Evolutionary conservation across 306 rosid genomes (phyloP).

Genomic region (Vicia faba): DNA sequence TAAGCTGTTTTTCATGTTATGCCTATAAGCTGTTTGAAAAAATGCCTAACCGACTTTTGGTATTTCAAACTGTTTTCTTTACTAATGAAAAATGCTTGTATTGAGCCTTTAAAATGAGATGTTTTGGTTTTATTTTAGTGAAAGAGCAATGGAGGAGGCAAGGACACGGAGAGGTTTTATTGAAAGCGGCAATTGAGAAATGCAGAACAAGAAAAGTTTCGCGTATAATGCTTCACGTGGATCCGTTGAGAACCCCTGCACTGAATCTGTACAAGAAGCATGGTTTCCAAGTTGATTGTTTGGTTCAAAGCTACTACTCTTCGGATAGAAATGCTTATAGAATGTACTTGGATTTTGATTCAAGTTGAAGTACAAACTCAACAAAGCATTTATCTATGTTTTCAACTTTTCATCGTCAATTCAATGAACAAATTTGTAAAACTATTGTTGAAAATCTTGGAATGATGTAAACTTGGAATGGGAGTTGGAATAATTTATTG

Average conservation of each 20-base stretch:
- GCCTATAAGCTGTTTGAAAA: conserved; percentile 57
- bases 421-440: conserved; percentile 1
- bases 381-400: neutral
- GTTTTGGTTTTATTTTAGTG: conserved; percentile 47
- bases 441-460: no score
- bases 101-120: conserved; percentile 18
- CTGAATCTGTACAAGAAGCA: conserved; percentile 71
- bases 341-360: conserved; percentile 72
- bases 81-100: neutral
- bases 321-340: conserved; percentile 77
- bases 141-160: conserved; percentile 75
- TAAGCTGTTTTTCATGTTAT: conserved; percentile 39
- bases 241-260: conserved; percentile 71
- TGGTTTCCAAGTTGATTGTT: conserved; percentile 73
- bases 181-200: conserved; percentile 74
- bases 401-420: neutral
- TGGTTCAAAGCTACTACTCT: conserved; percentile 75
- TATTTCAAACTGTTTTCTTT: neutral
- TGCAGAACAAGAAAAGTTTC: conserved; percentile 71
- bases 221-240: conserved; percentile 80
- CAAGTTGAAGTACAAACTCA: conserved; percentile 34
- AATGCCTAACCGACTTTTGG: neutral
- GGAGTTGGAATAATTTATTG: no score
- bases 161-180: conserved; percentile 78
- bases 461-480: no score